A percentile compares a stretch with the other conserved stretches of the same genome.
Evolutionary conservation across 768 basidiomycete species (phyloP).

Genomic region (Suillus variegatus): DNA sequence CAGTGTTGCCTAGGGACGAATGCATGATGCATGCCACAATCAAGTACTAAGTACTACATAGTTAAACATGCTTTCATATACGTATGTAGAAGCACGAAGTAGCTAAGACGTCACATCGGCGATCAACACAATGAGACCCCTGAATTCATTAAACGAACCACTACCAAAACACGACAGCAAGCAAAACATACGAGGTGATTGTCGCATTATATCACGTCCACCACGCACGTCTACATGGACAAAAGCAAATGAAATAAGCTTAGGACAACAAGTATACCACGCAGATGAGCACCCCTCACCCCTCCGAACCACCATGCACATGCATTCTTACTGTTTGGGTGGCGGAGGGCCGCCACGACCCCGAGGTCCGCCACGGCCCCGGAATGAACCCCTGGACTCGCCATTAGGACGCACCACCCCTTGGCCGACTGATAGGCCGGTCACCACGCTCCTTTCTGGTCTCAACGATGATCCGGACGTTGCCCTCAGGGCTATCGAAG

Average conservation of each 20-base stretch:
- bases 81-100: background rate
- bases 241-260: constrained; percentile 9
- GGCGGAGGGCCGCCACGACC: constrained; percentile 39
- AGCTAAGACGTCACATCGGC: background rate
- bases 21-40: background rate
- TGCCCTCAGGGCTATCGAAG: constrained; percentile 58
- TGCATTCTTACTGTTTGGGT: constrained; percentile 22
- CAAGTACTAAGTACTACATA: background rate
- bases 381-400: constrained; percentile 46
- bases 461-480: constrained; percentile 73
- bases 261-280: constrained; percentile 7
- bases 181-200: background rate
- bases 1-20: background rate
- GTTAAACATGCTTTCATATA: background rate
- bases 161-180: constrained; percentile 6
- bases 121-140: background rate
- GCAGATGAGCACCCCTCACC: constrained; percentile 1
- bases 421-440: constrained; percentile 61
- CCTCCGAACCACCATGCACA: background rate
- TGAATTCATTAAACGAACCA: constrained; percentile 1
- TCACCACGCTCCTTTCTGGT: constrained; percentile 91
- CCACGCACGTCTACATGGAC: constrained; percentile 9
- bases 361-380: constrained; percentile 46
- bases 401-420: constrained; percentile 65
- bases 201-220: constrained; percentile 6